A percentile compares a stretch with the other conserved stretches of the same genome.
Conservation (phyloP, 176 grass and related monocot species). For the Hsuehochloa calcarea region DNA sequence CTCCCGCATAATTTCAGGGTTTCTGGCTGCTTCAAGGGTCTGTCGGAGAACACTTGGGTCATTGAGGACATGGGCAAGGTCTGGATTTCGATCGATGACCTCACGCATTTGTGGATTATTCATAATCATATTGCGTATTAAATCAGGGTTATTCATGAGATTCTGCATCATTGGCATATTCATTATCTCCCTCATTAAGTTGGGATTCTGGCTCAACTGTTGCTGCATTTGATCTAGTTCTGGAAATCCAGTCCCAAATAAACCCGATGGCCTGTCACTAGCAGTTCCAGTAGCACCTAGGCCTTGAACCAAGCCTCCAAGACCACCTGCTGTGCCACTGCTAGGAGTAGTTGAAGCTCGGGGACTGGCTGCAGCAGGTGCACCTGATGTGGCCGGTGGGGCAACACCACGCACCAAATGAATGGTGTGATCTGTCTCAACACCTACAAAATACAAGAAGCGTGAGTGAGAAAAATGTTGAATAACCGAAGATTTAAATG, state of each 20-base stretch:
- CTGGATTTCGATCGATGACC: constrained; percentile 90
- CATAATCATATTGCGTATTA: constrained; percentile 95
- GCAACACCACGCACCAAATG: constrained; percentile 85
- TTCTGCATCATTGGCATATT: constrained; percentile 90
- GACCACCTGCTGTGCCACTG: constrained; percentile 40
- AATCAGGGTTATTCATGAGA: constrained; percentile 92
- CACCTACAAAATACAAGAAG: constrained; percentile 54
- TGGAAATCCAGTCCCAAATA: constrained; percentile 62
- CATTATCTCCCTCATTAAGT: constrained; percentile 97
- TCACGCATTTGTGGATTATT: constrained; percentile 98
- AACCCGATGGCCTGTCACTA: constrained; percentile 34
- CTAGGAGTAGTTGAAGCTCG: constrained; percentile 52
- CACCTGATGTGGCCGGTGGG: constrained; percentile 38
- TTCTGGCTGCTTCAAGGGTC: constrained; percentile 91
- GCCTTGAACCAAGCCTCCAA: constrained; percentile 58
- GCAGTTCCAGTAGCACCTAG: constrained; percentile 56
- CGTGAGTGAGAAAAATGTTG: constrained; percentile 18
- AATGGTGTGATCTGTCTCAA: constrained; percentile 95
- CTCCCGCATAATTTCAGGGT: constrained; percentile 98
- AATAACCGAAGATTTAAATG: constrained; percentile 10
- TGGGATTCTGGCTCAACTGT: constrained; percentile 94
- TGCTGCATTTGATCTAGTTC: constrained; percentile 91
- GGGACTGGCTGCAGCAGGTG: constrained; percentile 52
- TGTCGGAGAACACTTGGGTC: constrained; percentile 87
- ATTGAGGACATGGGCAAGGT: constrained; percentile 96